Evolutionary conservation across 306 rosid species (phyloP).

Genomic region (Vicia sativa): DNA sequence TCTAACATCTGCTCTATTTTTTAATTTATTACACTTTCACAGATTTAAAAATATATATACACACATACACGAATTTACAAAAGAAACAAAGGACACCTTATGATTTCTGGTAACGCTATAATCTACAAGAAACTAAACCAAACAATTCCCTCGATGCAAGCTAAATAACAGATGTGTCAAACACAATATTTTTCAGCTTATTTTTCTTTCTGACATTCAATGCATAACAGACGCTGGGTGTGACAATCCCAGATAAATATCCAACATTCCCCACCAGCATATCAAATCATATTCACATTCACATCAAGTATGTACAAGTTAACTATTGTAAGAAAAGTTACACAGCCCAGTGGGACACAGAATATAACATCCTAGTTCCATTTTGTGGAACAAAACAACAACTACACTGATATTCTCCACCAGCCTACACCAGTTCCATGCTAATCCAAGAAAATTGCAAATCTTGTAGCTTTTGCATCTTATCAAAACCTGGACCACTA

Average conservation of each 20-base stretch:
- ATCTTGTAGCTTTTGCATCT: background rate
- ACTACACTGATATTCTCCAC: constrained; percentile 19
- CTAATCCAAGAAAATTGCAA: constrained; percentile 1
- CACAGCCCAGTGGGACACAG: background rate
- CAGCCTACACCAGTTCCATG: constrained; percentile 1
- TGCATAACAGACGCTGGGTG: constrained; percentile 3
- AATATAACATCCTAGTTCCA: constrained; percentile 12
- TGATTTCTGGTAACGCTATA: no score
- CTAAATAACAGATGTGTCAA: background rate
- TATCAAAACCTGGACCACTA: constrained; percentile 13
- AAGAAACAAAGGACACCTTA: no score
- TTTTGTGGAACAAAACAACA: constrained; percentile 17
- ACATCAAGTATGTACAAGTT: constrained; percentile 10
- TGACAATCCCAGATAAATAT: background rate
- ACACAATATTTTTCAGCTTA: background rate
- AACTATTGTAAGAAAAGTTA: constrained; percentile 11
- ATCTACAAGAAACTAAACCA: no score
- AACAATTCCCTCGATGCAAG: no score
- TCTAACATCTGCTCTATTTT: no score
- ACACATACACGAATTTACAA: no score
- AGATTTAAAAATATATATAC: no score
- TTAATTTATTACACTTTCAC: no score
- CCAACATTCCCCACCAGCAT: background rate
- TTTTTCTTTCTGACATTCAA: background rate
- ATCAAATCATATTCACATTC: constrained; percentile 36